phyloP scores from a whole-genome alignment of 768 basidiomycete species.

The Trametes villosa region DNA sequence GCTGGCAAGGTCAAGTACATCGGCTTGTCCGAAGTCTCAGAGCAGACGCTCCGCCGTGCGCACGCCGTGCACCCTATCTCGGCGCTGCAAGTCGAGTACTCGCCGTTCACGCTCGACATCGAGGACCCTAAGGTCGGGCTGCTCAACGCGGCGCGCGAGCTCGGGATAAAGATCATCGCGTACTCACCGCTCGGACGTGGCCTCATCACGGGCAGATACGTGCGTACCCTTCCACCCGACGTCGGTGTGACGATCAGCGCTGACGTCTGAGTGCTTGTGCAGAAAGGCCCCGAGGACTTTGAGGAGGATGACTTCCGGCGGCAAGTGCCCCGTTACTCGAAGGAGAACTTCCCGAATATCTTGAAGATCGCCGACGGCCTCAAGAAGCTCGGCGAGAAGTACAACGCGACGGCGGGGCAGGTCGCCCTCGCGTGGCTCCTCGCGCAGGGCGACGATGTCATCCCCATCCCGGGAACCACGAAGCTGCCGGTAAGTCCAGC shows the following conservation, averaged over 20 bases:
- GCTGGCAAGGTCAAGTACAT: conserved; percentile 41
- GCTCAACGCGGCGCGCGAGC: conserved; percentile 41
- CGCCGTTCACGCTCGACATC: conserved; percentile 40
- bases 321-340: conserved; percentile 38
- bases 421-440: conserved; percentile 55
- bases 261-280: not conserved
- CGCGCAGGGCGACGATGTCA: conserved; percentile 50
- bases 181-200: conserved; percentile 56
- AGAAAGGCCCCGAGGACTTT: conserved; percentile 39
- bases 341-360: conserved; percentile 51
- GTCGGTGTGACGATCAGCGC: not conserved
- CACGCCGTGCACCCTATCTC: conserved; percentile 42
- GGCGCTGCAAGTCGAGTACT: conserved; percentile 44
- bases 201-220: conserved; percentile 50
- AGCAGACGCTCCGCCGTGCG: conserved; percentile 41
- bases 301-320: conserved; percentile 43
- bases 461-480: conserved; percentile 53
- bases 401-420: conserved; percentile 49
- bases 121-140: conserved; percentile 39
- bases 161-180: conserved; percentile 46
- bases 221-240: conserved; percentile 25
- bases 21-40: conserved; percentile 42
- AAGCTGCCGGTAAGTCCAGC: conserved; percentile 36
- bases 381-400: conserved; percentile 39
- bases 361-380: conserved; percentile 43